A percentile compares a stretch with the other conserved stretches of the same genome.
phyloP scores from a whole-genome alignment of 1,284 basidiomycete species.

The Irpex lacteus region DNA sequence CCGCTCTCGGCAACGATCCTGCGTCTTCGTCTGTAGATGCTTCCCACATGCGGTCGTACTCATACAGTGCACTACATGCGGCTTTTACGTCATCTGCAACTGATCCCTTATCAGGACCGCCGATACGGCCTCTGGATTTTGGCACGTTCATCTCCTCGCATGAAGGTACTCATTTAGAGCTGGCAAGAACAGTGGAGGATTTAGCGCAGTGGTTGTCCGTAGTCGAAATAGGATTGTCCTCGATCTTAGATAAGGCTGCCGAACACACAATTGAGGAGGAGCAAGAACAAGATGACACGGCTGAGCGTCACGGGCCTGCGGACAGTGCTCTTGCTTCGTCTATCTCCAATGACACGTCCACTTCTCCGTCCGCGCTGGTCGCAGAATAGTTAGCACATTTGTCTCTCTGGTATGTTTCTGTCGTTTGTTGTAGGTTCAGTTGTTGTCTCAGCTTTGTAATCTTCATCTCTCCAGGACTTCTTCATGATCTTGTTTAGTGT shows the following conservation, averaged over 20 bases:
- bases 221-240: conserved; percentile 69
- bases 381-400: neutral
- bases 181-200: conserved; percentile 77
- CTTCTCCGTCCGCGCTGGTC: conserved; percentile 7
- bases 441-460: neutral
- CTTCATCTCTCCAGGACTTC: neutral
- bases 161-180: conserved; percentile 67
- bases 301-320: neutral
- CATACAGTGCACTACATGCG: conserved; percentile 21
- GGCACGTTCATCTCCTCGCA: conserved; percentile 51
- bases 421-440: neutral
- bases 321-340: neutral
- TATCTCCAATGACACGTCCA: neutral
- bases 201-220: conserved; percentile 79
- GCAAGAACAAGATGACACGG: conserved; percentile 37
- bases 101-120: conserved; percentile 32
- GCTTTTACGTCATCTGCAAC: conserved; percentile 9
- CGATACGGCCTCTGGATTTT: conserved; percentile 70
- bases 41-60: conserved; percentile 24
- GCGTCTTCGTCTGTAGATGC: conserved; percentile 18
- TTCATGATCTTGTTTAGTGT: neutral
- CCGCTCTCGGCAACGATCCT: conserved; percentile 17
- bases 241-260: conserved; percentile 52
- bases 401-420: neutral
- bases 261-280: conserved; percentile 56